Evolutionary conservation across 305 asterid genomes (phyloP).

Genomic region (Solanum chacoense): DNA sequence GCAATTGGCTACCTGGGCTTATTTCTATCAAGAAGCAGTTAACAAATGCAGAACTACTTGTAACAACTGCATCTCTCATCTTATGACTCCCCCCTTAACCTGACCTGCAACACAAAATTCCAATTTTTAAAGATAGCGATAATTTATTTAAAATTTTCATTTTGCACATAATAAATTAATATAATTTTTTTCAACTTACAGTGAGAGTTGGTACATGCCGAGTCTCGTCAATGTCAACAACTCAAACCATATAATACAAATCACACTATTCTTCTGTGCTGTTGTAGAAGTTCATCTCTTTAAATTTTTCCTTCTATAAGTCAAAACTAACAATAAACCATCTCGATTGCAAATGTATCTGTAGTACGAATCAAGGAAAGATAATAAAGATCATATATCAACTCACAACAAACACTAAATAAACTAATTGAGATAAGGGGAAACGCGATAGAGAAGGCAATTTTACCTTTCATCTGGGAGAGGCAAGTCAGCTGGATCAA

Average conservation of each 20-base stretch:
- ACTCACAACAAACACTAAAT: not conserved
- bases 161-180: not conserved
- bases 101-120: not conserved
- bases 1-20: not conserved
- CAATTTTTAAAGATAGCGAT: not conserved
- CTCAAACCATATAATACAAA: not conserved
- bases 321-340: not conserved
- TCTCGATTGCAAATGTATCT: not conserved
- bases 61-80: not conserved
- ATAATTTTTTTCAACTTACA: not conserved
- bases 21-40: not conserved
- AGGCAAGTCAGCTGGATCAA: conserved; percentile 3
- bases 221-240: not conserved
- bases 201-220: not conserved
- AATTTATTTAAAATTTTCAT: not conserved
- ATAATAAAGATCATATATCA: not conserved
- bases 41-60: not conserved
- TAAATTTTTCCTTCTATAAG: not conserved
- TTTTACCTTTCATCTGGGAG: not conserved
- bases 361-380: not conserved
- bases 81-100: not conserved
- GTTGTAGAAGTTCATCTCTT: not conserved
- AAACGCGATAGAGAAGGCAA: not conserved
- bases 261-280: not conserved
- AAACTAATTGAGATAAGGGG: not conserved